Conservation (phyloP, 345 rosid genomes). For the Physaria fendleri region DNA sequence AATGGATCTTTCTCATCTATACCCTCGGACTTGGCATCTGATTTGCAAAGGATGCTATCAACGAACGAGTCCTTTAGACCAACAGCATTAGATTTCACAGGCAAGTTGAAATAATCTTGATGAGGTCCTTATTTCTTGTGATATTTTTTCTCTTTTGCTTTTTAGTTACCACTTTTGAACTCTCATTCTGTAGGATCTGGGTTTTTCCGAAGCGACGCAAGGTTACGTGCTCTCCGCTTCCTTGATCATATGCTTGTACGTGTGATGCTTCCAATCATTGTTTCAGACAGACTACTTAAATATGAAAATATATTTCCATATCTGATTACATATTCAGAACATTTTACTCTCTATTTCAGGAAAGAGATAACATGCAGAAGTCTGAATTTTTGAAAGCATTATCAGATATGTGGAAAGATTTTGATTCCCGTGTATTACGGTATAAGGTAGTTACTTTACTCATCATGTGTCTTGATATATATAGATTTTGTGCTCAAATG, state of each 20-base stretch:
- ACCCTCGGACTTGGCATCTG: constrained; percentile 78
- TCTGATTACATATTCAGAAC: background rate
- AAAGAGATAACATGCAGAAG: constrained; percentile 95
- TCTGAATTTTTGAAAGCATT: constrained; percentile 97
- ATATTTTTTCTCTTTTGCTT: background rate
- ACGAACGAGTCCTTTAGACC: constrained; percentile 80
- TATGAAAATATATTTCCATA: background rate
- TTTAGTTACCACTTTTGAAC: constrained; percentile 18
- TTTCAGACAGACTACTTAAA: constrained; percentile 11
- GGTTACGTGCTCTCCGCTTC: constrained; percentile 98
- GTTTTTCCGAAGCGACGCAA: constrained; percentile 85
- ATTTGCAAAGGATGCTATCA: constrained; percentile 90
- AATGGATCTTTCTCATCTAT: constrained; percentile 77
- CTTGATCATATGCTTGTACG: constrained; percentile 99
- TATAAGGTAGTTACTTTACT: constrained; percentile 59
- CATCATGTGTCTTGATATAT: constrained; percentile 1
- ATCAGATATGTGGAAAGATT: constrained; percentile 99
- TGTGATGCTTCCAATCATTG: constrained; percentile 5
- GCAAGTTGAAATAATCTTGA: constrained; percentile 32
- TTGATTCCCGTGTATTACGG: constrained; percentile 91
- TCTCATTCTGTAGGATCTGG: constrained; percentile 54
- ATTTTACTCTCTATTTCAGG: constrained; percentile 42
- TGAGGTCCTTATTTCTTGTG: background rate
- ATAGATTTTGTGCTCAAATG: background rate
- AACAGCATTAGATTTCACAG: constrained; percentile 87